Base-by-base conservation (phyloP, 2,329 filamentous ascomycete species). In the Cryphonectria japonica region DNA sequence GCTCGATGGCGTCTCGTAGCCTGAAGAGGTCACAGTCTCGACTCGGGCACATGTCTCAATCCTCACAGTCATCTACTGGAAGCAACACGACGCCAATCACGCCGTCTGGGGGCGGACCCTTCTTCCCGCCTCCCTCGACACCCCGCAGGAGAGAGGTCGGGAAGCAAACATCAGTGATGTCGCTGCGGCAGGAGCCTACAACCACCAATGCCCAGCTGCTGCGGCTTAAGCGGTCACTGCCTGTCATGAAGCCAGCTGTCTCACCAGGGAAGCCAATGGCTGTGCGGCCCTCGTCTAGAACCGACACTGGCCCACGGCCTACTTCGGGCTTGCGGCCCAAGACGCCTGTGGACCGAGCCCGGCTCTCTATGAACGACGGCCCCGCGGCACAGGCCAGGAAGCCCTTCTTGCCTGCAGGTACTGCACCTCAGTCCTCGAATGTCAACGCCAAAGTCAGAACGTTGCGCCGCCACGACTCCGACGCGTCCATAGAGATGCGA, bases 381-480 rank as follows among this genome's bases (percentile, higher is more conserved):
- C 82, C 85, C 70, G 84, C 83, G 71, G 81, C 85, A n/a, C 82
- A 85, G 72, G 79, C 82, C 32, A 85, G 89, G 73, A 91, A 90
- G 79, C 93, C 95, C 9, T 97, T 97, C 78, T 81, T 97, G 62
- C 93, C 94, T 41, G 91, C 93, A 59, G 93, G 94, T 43, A 87
- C 87, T 41, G 70, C 73, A 26, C 68, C 92, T 16, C 88, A 88
- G 73, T 87, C 88, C 32, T 92, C 97, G 74, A 92, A 97, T 82
- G 85, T 92, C 73, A 88, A 88, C 65, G 85, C 92, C 59, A 97
- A 94, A 81, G 85, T 83, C 63, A 85, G 90, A 39, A 85, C 88
- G 52, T 91, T 95, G 78, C 89, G 94, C 62, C 92, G 95, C 61
- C 91, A 94, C 77, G 93, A 97, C 76, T 97, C 94, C 11, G 94